A percentile compares a stretch with the other conserved stretches of the same genome.
phyloP scores from a whole-genome alignment of 2,329 filamentous ascomycete species.

The Fusarium coicis region DNA sequence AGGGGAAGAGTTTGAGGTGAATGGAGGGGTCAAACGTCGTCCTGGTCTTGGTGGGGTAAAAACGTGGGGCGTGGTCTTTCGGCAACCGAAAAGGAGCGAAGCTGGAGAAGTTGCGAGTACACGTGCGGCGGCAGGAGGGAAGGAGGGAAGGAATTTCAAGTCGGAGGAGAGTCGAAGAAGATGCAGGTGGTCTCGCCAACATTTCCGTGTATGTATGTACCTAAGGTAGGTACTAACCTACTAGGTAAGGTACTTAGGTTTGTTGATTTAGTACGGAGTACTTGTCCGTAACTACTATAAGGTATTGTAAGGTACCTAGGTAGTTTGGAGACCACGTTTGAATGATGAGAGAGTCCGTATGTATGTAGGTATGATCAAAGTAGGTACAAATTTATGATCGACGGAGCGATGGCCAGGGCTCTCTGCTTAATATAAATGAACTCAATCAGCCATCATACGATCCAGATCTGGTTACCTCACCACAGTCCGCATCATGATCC shows the following conservation, averaged over 20 bases:
- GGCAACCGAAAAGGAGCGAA: conserved; percentile 39
- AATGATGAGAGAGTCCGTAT: neutral
- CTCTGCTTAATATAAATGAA: neutral
- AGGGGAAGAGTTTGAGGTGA: conserved; percentile 44
- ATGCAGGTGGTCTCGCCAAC: conserved; percentile 15
- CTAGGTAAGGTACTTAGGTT: too few species aligned
- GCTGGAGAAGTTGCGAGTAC: conserved; percentile 39
- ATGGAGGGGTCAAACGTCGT: conserved; percentile 41
- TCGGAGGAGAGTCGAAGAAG: conserved; percentile 10
- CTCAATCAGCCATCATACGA: conserved; percentile 22
- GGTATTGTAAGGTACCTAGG: neutral
- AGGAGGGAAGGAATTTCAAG: conserved; percentile 14
- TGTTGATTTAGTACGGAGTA: neutral
- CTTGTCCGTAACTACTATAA: neutral
- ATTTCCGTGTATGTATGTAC: neutral
- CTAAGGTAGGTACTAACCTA: too few species aligned
- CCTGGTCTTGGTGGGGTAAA: conserved; percentile 38
- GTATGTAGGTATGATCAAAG: neutral
- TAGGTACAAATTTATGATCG: neutral
- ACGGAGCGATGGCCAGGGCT: neutral
- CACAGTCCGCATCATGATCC: neutral
- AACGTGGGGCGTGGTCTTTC: conserved; percentile 37
- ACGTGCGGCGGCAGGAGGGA: conserved; percentile 38
- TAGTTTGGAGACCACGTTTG: neutral
- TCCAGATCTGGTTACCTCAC: conserved; percentile 6